Evolutionary conservation across 306 rosid genomes (phyloP).

Genomic region (Dryas drummondii): DNA sequence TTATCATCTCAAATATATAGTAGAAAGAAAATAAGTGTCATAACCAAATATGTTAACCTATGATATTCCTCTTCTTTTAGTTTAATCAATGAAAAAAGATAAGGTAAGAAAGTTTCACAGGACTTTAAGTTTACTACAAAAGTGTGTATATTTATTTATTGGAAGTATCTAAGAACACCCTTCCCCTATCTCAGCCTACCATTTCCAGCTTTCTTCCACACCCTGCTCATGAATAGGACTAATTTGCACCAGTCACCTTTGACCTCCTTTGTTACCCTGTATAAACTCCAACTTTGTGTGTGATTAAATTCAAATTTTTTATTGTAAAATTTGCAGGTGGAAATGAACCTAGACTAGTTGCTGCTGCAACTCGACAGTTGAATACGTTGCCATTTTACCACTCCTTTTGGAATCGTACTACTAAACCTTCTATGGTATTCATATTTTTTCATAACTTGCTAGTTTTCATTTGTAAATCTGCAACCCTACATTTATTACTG

Average conservation of each 20-base stretch:
- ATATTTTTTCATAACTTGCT: constrained; percentile 19
- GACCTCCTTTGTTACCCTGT: not conserved
- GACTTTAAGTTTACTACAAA: not conserved
- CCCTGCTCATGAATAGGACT: not conserved
- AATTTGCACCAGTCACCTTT: not conserved
- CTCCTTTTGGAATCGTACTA: constrained; percentile 98
- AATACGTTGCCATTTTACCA: constrained; percentile 95
- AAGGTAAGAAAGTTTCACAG: not conserved
- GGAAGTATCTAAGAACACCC: not conserved
- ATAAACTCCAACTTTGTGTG: not conserved
- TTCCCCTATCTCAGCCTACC: not conserved
- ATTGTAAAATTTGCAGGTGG: constrained; percentile 59
- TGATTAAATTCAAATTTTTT: constrained; percentile 1
- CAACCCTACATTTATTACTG: not conserved
- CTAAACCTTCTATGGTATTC: constrained; percentile 88
- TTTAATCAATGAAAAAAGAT: no score
- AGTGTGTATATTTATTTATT: not conserved
- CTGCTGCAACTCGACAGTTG: constrained; percentile 76
- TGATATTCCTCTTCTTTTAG: not conserved
- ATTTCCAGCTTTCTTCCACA: not conserved
- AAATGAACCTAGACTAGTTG: constrained; percentile 80
- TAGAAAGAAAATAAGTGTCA: not conserved
- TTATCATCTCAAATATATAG: not conserved
- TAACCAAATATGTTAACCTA: not conserved
- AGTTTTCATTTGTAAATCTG: not conserved